Conservation (phyloP, 495 filamentous ascomycete genomes). For the Talaromyces thailandensis region DNA sequence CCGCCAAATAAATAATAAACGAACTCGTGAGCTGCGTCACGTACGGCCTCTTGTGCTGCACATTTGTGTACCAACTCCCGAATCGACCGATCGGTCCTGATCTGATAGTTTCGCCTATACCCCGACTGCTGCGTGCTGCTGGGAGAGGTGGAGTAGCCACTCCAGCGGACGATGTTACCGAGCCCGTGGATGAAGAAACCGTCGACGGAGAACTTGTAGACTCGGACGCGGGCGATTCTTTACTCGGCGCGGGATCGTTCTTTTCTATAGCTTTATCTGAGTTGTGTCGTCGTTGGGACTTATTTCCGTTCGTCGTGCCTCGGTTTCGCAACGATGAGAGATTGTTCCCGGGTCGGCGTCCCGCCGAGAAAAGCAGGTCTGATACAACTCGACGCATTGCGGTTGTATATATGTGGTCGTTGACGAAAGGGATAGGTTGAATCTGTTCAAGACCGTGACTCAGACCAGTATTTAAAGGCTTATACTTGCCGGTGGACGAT, state of each 20-base stretch:
- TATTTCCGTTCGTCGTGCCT: background rate
- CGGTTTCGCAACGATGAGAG: background rate
- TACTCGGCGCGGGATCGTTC: background rate
- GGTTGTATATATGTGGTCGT: background rate
- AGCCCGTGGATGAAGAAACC: conserved; percentile 11
- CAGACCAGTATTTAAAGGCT: background rate
- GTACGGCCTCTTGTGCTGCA: conserved; percentile 62
- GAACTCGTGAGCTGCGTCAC: conserved; percentile 67
- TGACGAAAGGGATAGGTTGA: background rate
- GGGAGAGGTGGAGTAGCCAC: conserved; percentile 30
- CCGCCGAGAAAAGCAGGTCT: background rate
- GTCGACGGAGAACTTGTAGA: background rate
- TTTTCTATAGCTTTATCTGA: background rate
- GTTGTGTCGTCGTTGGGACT: background rate
- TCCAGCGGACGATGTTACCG: conserved; percentile 23
- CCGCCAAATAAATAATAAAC: conserved; percentile 68
- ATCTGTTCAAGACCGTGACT: background rate
- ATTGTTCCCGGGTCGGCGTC: background rate
- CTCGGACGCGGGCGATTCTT: background rate
- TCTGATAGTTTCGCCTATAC: conserved; percentile 50
- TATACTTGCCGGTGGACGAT: background rate
- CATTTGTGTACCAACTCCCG: conserved; percentile 52
- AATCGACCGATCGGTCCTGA: conserved; percentile 34
- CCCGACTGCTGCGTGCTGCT: conserved; percentile 33
- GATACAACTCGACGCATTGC: conserved; percentile 1